Percentiles rank a stretch among this genome's conserved stretches.
These are phyloP conservation scores for Dendrobium chrysotoxum DNA, from an alignment of 106 monocot genomes.

Conservation along the genomic window DNA sequence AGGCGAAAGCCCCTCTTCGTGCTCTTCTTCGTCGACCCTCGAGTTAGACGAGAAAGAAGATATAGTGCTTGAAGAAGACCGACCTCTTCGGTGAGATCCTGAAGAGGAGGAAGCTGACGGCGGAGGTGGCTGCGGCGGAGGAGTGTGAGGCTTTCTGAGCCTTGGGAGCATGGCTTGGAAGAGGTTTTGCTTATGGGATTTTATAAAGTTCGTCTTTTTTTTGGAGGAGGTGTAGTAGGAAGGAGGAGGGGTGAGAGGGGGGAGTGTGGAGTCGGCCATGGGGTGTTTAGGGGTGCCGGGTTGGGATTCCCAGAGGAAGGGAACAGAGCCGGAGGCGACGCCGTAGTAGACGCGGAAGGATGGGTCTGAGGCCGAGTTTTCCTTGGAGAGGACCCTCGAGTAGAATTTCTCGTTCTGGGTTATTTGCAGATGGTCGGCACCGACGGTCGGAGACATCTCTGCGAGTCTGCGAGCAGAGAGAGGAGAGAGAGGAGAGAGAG, in stretches of 20 bases:
- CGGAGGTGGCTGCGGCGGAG: background rate
- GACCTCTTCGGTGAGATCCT: background rate
- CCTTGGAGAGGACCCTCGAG: constrained; percentile 26
- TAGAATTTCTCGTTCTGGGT: constrained; percentile 30
- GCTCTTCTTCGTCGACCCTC: constrained; percentile 1
- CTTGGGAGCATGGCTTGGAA: constrained; percentile 12
- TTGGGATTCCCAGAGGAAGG: constrained; percentile 69
- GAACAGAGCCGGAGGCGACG: constrained; percentile 39
- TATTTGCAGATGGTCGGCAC: constrained; percentile 10
- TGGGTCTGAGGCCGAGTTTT: constrained; percentile 19
- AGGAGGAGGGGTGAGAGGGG: constrained; percentile 64
- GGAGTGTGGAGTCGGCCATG: constrained; percentile 14
- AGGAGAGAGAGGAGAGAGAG: background rate
- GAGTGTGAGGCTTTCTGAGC: constrained; percentile 1
- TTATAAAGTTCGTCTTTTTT: background rate
- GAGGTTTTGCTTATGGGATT: background rate
- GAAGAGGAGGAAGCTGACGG: background rate
- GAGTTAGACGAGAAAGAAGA: constrained; percentile 8
- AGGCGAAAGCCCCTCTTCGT: constrained; percentile 8
- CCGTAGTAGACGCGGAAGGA: constrained; percentile 62
- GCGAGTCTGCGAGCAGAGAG: background rate
- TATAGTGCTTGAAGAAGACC: background rate
- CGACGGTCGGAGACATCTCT: background rate
- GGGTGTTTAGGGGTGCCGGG: constrained; percentile 61
- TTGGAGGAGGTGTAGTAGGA: constrained; percentile 23